Evolutionary conservation across 2,329 filamentous ascomycete genomes (phyloP).

Genomic region (Trichophyton rubrum): DNA sequence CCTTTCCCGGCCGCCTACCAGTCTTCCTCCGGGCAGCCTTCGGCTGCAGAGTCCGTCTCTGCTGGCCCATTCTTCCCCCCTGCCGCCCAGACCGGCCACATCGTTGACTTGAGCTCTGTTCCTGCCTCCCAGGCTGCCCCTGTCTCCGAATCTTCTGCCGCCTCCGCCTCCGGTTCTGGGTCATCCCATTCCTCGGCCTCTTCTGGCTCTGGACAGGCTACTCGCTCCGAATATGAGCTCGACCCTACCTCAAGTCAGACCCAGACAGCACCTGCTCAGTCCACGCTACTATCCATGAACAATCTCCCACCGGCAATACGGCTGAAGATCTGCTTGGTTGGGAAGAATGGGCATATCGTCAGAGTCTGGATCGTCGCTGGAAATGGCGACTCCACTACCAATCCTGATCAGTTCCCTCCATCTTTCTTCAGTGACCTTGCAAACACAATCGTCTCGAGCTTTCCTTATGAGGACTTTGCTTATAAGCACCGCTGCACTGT

Average conservation of each 20-base stretch:
- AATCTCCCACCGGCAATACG: no score
- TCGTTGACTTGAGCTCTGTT: background rate
- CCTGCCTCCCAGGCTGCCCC: background rate
- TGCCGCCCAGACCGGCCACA: background rate
- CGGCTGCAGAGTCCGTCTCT: background rate
- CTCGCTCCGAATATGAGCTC: background rate
- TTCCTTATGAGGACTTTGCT: constrained; percentile 19
- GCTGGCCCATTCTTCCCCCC: no score
- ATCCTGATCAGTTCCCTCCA: constrained; percentile 9
- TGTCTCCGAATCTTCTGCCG: background rate
- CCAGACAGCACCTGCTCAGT: background rate
- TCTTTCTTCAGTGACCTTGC: constrained; percentile 20
- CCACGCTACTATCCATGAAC: background rate
- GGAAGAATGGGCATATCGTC: no score
- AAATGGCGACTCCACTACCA: background rate
- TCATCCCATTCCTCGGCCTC: background rate
- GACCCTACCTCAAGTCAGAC: background rate
- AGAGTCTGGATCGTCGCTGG: no score
- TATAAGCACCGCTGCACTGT: constrained; percentile 14
- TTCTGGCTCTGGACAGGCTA: background rate
- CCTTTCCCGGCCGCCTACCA: background rate
- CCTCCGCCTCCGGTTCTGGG: no score
- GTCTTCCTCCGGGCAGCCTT: background rate
- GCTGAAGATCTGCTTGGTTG: background rate
- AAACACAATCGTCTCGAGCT: constrained; percentile 13